Conservation (phyloP, 2,329 filamentous ascomycete species). For the Hypoxylon sp. region DNA sequence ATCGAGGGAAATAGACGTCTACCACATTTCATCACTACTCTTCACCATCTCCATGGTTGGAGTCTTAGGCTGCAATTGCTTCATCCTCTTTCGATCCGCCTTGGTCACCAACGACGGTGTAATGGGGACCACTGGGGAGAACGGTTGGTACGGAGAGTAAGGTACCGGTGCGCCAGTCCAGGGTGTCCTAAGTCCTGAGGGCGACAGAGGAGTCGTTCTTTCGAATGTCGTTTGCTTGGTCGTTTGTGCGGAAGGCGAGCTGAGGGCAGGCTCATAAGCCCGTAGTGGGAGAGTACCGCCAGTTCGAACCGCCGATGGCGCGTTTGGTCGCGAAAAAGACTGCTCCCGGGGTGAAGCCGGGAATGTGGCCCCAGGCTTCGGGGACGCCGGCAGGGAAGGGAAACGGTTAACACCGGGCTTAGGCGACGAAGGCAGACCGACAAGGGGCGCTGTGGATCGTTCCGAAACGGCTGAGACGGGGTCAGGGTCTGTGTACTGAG, state of each 20-base stretch:
- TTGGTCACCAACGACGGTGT: conserved; percentile 81
- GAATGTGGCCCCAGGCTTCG: conserved; percentile 54
- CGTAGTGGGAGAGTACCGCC: conserved; percentile 72
- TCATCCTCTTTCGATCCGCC: conserved; percentile 78
- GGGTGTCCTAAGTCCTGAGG: conserved; percentile 72
- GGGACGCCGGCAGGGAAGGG: conserved; percentile 56
- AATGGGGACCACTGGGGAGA: conserved; percentile 80
- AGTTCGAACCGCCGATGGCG: conserved; percentile 69
- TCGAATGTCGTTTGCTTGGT: conserved; percentile 78
- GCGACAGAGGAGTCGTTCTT: conserved; percentile 67
- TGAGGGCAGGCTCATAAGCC: conserved; percentile 71
- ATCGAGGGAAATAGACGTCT: conserved; percentile 44
- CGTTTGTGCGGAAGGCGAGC: conserved; percentile 65
- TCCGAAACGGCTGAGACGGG: conserved; percentile 68
- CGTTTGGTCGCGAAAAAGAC: conserved; percentile 65
- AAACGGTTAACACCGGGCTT: conserved; percentile 57
- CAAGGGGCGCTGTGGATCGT: conserved; percentile 64
- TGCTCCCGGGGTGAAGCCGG: conserved; percentile 64
- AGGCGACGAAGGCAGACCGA: conserved; percentile 66
- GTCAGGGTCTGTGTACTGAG: conserved; percentile 61
- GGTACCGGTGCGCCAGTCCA: conserved; percentile 74
- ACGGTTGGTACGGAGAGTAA: conserved; percentile 85
- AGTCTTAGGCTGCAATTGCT: conserved; percentile 74
- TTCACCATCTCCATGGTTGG: conserved; percentile 74
- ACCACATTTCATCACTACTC: conserved; percentile 76